Evolutionary conservation across 192 early-diverging fungal genomes (phyloP), one percentile per base, ranked within the genome.

Genomic region (Diversispora epigaea): DNA sequence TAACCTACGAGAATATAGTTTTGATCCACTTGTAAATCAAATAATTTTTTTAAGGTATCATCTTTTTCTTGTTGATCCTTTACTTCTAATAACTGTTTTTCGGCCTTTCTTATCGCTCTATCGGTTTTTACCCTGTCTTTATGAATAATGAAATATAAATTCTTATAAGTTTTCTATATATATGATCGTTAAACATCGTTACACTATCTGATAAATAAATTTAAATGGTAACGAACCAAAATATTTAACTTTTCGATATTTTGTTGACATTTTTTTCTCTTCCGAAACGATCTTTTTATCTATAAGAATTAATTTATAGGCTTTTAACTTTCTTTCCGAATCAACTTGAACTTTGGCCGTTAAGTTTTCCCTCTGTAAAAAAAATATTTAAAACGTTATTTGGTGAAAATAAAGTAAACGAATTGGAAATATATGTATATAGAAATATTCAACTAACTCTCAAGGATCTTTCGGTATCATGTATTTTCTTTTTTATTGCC

Each of bases 221-320:
- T 60, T 17, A 25, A 19, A 45, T 54, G 25, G 43, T 54, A n/a
- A 62, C 77, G 71, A 77, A 86, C 85, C 85, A 74, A 86, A 80
- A 52, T 82, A 80, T 62, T 81, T 82, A 70, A 86, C 67, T 78
- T 78, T 82, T 46, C 80, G 82, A 69, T 86, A 86, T 52, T 83
- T 84, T 11, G 74, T 76, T 12, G 72, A 65, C 77, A 84, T 80
- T 58, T 80, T 80, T 49, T 80, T 76, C 56, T 86, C 85, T 21
- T 65, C 77, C 46, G 80, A 77, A 32, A 82, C 71, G 19, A 82
- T 76, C 61, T 78, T 68, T 69, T 80, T 82, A 32, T 86, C 85
- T 10, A 77, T 77, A 40, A 80, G 70, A 52, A 77, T 78, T 11
- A 84, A 58, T 22, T 86, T 80, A 41, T 80, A 75, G n/a, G 81